Base-by-base conservation (phyloP, 2,329 filamentous ascomycete species). In the Acarospora socialis region DNA sequence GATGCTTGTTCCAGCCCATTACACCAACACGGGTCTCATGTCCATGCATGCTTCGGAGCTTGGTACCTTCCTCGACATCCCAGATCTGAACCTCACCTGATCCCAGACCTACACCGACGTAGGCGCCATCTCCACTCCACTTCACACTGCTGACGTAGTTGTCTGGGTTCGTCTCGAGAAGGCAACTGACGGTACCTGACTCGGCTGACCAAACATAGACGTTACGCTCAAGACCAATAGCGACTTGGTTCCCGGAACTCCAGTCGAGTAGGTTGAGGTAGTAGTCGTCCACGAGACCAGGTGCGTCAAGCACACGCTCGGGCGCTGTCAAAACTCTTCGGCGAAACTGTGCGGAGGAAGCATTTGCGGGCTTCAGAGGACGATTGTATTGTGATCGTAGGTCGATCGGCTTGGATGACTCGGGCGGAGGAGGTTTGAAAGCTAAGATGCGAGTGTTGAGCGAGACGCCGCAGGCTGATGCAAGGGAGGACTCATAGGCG, bases 161-260 rank as follows among this genome's bases (percentile, higher is more conserved):
- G 55, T 98, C 90, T 13, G 81, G 66, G 35, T 73, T 70, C 30
- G 82, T 83, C 63, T 98, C 87, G 30, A 95, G 64, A 15, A 98
- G 74, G 49, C 80, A 87, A 61, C 72, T 81, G 40, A 98, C 90
- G 10, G 77, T 74, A 37, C 90, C 90, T 50, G 83, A 79, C 45
- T 95, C 90, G 9, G 90, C 90, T 21, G 90, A 95, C 90, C 90
- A 98, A 46, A 98, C 81, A 50, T 98, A 98, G 47, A 98, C 90
- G 46, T 79, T 92, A 45, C 87, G 84, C 65, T 95, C 90, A 8
- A 98, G 74, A 35, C 87, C 90, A 53, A 98, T 95, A 29, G 90
- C 90, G 33, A 98, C 87, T 59, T 98, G 90, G 66, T 98, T 98
- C 38, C 81, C 78, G 5, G 84, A 90, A 53, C 86, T 93, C 90